Base-by-base conservation (phyloP, 179 eudicot genomes). In the Spergularia azorica region DNA sequence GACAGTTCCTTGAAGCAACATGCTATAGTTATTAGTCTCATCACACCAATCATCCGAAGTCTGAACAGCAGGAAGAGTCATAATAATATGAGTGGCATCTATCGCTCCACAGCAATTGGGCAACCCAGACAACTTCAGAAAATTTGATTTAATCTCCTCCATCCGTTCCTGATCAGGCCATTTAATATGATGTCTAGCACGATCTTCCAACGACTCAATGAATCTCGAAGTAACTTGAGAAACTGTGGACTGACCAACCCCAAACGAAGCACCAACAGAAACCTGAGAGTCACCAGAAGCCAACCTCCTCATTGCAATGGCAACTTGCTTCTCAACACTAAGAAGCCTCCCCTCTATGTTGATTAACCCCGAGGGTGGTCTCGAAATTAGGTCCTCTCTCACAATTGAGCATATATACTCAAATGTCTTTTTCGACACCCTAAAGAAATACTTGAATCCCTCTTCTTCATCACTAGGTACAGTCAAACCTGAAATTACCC, bases 261-360 rank as follows among this genome's bases (percentile, higher is more conserved):
- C 99, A 77, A 95, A 95, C 6, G 99, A 89, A 4, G 90, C 85
- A 67, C 98, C 99, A 43, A 95, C 97, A 0, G 94, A 91, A 58
- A 93, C 98, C 73, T 95, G 99, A 63, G 99, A 94, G 63, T 95
- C 98, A 9, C 99, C 99, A 1, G 97, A 93, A 75, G 98, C 99
- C 73, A 95, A 85, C 79, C 99, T 84, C 75, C 96, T 81, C 67
- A 93, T 76, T 6, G 97, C 99, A 63, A 94, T 95, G 0, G 99
- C 99, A 67, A 95, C 99, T 86, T 95, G 99, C 76, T 95, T 95
- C 83, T 95, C 99, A 6, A 95, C 99, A 84, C 97, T 95, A 32
- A 95, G 90, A 70, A 93, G 98, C 76, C 99, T 86, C 72, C 99
- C 99, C 80, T 95, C 99, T 41, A 95, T 95, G 86, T 95, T 95